Evolutionary conservation across 2,329 filamentous ascomycete species (phyloP).

Genomic region (Trichoderma koningiopsis): DNA sequence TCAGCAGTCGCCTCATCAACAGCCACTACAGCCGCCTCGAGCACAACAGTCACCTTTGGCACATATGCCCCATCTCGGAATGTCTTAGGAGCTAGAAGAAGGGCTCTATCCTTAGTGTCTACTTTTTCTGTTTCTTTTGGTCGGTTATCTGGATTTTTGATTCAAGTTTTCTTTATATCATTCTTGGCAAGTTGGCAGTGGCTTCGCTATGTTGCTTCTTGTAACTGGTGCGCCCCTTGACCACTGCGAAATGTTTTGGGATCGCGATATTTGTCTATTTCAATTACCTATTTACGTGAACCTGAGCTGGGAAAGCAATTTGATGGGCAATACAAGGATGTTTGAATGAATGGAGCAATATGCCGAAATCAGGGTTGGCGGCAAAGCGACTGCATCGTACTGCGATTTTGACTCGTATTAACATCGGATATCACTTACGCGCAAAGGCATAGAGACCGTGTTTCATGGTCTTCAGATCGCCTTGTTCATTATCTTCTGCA

Average conservation of each 20-base stretch:
- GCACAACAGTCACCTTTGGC: background rate
- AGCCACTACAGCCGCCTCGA: background rate
- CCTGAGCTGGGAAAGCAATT: slow-evolving; percentile 12
- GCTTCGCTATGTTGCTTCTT: background rate
- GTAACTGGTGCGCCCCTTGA: background rate
- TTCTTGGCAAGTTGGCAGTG: background rate
- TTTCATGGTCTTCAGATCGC: background rate
- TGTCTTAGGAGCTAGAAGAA: slow-evolving; percentile 18
- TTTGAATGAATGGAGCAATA: slow-evolving; percentile 10
- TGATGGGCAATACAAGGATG: slow-evolving; percentile 8
- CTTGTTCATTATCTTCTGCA: background rate
- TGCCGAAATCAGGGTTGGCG: slow-evolving; percentile 13
- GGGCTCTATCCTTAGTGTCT: background rate
- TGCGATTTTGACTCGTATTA: slow-evolving; percentile 19
- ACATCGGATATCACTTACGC: slow-evolving; percentile 23
- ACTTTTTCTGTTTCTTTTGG: background rate
- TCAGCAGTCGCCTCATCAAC: background rate
- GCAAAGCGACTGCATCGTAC: slow-evolving; percentile 20
- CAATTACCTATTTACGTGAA: slow-evolving; percentile 18
- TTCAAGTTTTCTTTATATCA: background rate
- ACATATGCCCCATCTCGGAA: background rate
- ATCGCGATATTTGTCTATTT: slow-evolving; percentile 1
- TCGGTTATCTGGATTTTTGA: background rate
- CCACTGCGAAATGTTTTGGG: slow-evolving; percentile 2
- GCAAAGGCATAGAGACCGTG: slow-evolving; percentile 13